These are phyloP conservation scores for Hypoxylon subgilvum DNA, from an alignment of 495 filamentous ascomycete species.

Conservation along the genomic window DNA sequence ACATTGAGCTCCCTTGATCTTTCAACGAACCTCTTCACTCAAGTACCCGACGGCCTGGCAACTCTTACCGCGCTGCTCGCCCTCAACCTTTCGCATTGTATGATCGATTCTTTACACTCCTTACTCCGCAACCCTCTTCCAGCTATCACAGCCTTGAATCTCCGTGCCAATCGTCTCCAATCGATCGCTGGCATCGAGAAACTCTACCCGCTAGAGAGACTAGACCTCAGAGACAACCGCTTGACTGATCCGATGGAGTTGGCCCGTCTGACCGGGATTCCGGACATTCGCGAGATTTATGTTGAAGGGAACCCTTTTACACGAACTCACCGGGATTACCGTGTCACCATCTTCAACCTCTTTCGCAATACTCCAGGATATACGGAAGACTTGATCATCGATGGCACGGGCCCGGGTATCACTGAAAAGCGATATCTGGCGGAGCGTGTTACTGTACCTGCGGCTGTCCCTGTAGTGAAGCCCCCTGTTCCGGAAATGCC, in stretches of 20 bases:
- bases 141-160: constrained; percentile 90
- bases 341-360: constrained; percentile 91
- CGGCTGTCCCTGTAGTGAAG: constrained; percentile 77
- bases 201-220: constrained; percentile 81
- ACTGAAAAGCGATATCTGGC: constrained; percentile 82
- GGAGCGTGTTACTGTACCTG: constrained; percentile 78
- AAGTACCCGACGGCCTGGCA: constrained; percentile 88
- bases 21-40: constrained; percentile 86
- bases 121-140: constrained; percentile 84
- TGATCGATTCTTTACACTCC: constrained; percentile 94
- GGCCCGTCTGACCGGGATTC: constrained; percentile 85
- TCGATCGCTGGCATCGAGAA: constrained; percentile 92
- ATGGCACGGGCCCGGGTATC: constrained; percentile 78
- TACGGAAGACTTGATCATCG: constrained; percentile 87
- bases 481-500: constrained; percentile 62
- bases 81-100: constrained; percentile 91
- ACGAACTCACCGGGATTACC: constrained; percentile 82
- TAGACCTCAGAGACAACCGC: constrained; percentile 92
- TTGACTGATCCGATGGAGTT: constrained; percentile 89
- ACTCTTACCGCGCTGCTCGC: constrained; percentile 81
- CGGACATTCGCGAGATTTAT: constrained; percentile 90
- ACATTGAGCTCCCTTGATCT: constrained; percentile 89
- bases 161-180: constrained; percentile 84
- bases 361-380: constrained; percentile 93
- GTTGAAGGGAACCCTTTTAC: constrained; percentile 89